Evolutionary conservation across 2,329 filamentous ascomycete species (phyloP).

Genomic region (Nemania sp.): DNA sequence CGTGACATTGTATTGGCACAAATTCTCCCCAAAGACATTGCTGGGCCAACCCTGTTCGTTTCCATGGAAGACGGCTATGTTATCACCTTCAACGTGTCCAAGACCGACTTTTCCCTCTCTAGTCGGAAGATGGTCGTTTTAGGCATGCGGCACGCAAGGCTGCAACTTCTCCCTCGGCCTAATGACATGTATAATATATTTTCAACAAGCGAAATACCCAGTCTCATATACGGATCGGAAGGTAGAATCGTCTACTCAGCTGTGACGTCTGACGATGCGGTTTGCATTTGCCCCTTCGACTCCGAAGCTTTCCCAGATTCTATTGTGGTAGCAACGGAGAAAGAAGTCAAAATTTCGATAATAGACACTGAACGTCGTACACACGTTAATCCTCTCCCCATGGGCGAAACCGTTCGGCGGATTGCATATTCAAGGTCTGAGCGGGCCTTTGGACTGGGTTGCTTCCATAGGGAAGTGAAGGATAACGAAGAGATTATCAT

Average conservation of each 20-base stretch:
- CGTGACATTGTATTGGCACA: slow-evolving; percentile 84
- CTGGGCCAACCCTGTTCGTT: slow-evolving; percentile 82
- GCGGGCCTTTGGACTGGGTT: slow-evolving; percentile 87
- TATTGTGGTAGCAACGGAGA: slow-evolving; percentile 82
- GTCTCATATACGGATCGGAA: slow-evolving; percentile 90
- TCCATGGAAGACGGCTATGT: slow-evolving; percentile 94
- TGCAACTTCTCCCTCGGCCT: slow-evolving; percentile 80
- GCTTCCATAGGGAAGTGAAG: slow-evolving; percentile 79
- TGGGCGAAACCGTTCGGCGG: slow-evolving; percentile 85
- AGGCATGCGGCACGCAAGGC: slow-evolving; percentile 84
- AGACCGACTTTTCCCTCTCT: slow-evolving; percentile 70
- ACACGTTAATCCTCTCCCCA: slow-evolving; percentile 82
- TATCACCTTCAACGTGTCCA: slow-evolving; percentile 81
- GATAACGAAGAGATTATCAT: slow-evolving; percentile 79
- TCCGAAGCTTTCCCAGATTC: slow-evolving; percentile 82
- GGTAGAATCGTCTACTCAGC: slow-evolving; percentile 92
- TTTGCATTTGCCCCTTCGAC: slow-evolving; percentile 85
- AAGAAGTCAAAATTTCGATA: slow-evolving; percentile 80
- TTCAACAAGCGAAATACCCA: slow-evolving; percentile 93
- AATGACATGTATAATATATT: slow-evolving; percentile 83
- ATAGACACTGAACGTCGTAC: slow-evolving; percentile 89
- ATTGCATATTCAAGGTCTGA: slow-evolving; percentile 85
- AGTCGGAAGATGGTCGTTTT: slow-evolving; percentile 84
- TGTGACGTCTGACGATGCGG: slow-evolving; percentile 88
- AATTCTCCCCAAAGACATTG: slow-evolving; percentile 71